phyloP scores from a whole-genome alignment of 2,329 filamentous ascomycete species.

The Curvularia verruculosa region DNA sequence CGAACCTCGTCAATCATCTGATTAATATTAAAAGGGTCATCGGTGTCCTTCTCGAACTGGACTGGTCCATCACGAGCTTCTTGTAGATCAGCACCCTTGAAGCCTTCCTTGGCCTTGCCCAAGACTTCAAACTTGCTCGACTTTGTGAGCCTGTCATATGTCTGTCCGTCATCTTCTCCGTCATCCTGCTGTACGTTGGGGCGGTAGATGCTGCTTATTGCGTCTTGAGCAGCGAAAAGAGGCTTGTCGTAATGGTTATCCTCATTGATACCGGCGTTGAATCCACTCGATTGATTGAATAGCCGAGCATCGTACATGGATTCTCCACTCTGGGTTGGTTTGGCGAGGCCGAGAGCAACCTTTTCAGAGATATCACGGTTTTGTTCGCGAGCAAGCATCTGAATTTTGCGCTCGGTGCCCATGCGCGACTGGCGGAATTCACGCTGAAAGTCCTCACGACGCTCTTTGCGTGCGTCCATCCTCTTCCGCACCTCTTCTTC shows the following conservation, averaged over 20 bases:
- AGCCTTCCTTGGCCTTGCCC: constrained; percentile 81
- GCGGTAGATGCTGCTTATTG: constrained; percentile 91
- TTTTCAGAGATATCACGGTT: constrained; percentile 97
- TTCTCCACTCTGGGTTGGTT: constrained; percentile 89
- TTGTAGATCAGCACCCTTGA: constrained; percentile 82
- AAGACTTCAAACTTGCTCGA: constrained; percentile 85
- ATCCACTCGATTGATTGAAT: constrained; percentile 92
- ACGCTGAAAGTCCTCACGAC: constrained; percentile 80
- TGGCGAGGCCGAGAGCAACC: constrained; percentile 90
- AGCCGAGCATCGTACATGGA: constrained; percentile 96
- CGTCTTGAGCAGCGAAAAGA: constrained; percentile 92
- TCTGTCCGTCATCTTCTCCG: constrained; percentile 79
- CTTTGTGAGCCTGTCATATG: constrained; percentile 86
- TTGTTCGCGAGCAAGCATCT: constrained; percentile 93
- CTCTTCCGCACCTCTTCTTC: constrained; percentile 76
- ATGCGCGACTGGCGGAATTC: constrained; percentile 93
- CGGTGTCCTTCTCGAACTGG: constrained; percentile 88
- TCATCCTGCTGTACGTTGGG: constrained; percentile 73
- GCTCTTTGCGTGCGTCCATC: constrained; percentile 77
- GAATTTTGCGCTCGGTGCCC: constrained; percentile 88
- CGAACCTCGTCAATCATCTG: constrained; percentile 84
- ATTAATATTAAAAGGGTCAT: constrained; percentile 92
- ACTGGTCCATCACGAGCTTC: constrained; percentile 91
- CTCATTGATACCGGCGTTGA: constrained; percentile 93
- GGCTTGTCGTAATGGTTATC: constrained; percentile 98